These are phyloP conservation scores for Boletus nobilissimus DNA, from an alignment of 1,284 basidiomycete species.

Conservation along the genomic window DNA sequence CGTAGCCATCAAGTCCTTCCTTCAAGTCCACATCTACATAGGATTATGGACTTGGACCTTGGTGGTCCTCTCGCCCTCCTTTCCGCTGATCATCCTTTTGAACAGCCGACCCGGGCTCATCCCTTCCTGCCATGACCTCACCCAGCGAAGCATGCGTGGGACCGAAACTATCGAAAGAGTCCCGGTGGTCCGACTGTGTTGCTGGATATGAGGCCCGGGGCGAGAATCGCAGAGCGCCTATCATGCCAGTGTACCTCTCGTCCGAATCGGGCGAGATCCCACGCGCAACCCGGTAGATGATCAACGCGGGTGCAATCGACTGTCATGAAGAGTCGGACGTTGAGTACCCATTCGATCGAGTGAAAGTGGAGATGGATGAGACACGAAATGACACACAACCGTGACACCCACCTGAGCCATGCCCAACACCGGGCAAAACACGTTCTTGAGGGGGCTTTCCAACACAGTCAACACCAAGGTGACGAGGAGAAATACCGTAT, in stretches of 20 bases:
- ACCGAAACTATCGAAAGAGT: background rate
- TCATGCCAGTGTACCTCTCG: background rate
- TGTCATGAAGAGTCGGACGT: background rate
- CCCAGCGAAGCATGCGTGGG: background rate
- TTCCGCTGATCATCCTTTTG: too few species aligned
- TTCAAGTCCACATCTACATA: too few species aligned
- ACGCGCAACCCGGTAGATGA: slow-evolving; percentile 1
- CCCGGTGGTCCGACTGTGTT: background rate
- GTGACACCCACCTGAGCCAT: background rate
- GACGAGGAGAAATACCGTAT: slow-evolving; percentile 30
- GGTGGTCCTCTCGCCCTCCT: too few species aligned
- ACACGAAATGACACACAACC: background rate
- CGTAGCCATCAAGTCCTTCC: too few species aligned
- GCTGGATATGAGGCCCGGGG: background rate
- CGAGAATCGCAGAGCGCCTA: slow-evolving; percentile 26
- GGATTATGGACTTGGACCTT: too few species aligned
- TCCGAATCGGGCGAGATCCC: slow-evolving; percentile 10
- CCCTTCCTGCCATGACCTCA: background rate
- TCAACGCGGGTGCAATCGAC: slow-evolving; percentile 6
- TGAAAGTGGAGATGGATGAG: background rate
- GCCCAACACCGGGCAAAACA: slow-evolving; percentile 1
- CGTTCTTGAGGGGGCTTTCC: slow-evolving; percentile 27
- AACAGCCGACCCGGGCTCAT: too few species aligned
- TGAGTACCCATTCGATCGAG: too few species aligned
- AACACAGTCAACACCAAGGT: slow-evolving; percentile 27